phyloP scores from a whole-genome alignment of 768 basidiomycete species.

The Phaffia australis region DNA sequence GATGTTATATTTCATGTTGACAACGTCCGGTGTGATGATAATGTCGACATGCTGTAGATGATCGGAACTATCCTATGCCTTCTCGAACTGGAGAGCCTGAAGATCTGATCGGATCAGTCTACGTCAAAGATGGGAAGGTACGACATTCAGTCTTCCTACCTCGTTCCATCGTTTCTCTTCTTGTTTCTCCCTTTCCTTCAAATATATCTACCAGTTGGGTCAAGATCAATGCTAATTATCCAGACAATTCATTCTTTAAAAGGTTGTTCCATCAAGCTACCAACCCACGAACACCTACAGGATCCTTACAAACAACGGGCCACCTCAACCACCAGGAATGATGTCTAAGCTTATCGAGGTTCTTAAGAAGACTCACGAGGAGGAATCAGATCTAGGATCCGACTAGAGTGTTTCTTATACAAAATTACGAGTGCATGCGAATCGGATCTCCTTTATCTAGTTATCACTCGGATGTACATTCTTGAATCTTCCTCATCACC shows the following conservation, averaged over 20 bases:
- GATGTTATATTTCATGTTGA: neutral
- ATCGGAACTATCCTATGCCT: conserved; percentile 20
- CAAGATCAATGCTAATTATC: neutral
- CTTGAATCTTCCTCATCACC: too few relatives aligned
- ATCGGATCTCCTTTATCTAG: too few relatives aligned
- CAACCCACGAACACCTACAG: conserved; percentile 10
- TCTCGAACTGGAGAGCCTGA: conserved; percentile 13
- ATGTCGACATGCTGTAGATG: conserved; percentile 6
- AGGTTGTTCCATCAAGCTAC: conserved; percentile 16
- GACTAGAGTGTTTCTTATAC: too few relatives aligned
- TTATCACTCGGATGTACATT: too few relatives aligned
- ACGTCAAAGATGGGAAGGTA: conserved; percentile 13
- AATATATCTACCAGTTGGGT: neutral
- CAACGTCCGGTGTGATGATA: neutral
- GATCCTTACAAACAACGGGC: conserved; percentile 12
- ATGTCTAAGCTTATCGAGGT: conserved; percentile 19
- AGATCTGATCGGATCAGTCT: conserved; percentile 18
- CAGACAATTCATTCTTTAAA: neutral
- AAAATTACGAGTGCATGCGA: too few relatives aligned
- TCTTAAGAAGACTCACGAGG: conserved; percentile 7
- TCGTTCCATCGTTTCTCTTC: neutral
- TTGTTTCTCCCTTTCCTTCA: neutral
- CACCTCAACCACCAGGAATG: conserved; percentile 1
- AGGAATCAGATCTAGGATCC: neutral
- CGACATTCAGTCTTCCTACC: neutral